These are phyloP conservation scores for Carex myosuroides DNA, from an alignment of 176 grass and related monocot species.

Conservation along the genomic window DNA sequence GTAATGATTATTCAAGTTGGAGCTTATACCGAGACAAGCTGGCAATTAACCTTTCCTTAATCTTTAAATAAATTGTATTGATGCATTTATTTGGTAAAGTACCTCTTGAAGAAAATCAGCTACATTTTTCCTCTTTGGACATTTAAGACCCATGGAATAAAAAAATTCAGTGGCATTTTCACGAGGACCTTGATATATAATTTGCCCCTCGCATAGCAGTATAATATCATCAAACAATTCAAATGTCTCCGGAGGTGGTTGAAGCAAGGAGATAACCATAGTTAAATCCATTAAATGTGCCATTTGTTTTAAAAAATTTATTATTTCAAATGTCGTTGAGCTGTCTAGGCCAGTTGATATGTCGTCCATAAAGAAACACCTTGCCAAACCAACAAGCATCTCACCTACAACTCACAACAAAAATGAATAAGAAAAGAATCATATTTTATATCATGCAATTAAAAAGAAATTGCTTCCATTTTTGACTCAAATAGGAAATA, in stretches of 20 bases:
- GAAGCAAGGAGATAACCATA: constrained; percentile 86
- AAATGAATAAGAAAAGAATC: neutral
- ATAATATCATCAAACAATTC: constrained; percentile 95
- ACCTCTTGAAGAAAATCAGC: constrained; percentile 98
- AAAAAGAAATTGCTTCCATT: neutral
- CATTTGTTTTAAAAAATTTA: constrained; percentile 83
- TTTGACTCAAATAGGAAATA: constrained; percentile 7
- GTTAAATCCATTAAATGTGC: constrained; percentile 80
- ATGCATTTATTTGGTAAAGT: constrained; percentile 4
- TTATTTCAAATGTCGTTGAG: constrained; percentile 81
- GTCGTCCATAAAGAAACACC: constrained; percentile 98
- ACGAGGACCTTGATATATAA: constrained; percentile 87
- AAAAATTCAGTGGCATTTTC: constrained; percentile 69
- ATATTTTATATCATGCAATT: neutral
- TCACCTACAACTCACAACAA: constrained; percentile 55
- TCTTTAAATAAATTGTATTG: neutral
- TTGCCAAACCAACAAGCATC: constrained; percentile 79
- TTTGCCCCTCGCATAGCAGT: constrained; percentile 77
- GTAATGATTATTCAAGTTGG: neutral
- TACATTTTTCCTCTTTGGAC: constrained; percentile 77
- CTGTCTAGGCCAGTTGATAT: constrained; percentile 98
- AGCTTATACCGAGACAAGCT: neutral
- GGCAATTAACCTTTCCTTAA: neutral
- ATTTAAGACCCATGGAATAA: constrained; percentile 80
- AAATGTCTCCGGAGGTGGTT: constrained; percentile 80